Conservation (phyloP, 2,329 filamentous ascomycete species). For the Tolypocladium ophioglossoides region DNA sequence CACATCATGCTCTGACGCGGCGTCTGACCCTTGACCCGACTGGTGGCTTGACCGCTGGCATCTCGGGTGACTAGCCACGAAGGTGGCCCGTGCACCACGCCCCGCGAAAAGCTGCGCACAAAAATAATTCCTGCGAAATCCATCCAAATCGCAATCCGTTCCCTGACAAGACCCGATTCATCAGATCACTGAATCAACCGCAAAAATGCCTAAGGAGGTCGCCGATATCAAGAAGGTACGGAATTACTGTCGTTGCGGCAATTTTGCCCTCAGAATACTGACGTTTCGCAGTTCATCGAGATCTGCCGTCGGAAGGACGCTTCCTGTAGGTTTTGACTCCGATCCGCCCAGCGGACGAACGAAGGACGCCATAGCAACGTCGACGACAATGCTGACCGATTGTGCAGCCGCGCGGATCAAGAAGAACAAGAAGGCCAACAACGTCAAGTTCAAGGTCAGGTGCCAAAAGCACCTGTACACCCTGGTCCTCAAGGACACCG, state of each 20-base stretch:
- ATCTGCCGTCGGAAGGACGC: slow-evolving; percentile 99
- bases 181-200: slow-evolving; percentile 29
- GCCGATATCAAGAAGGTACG: slow-evolving; percentile 85
- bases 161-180: slow-evolving; percentile 8
- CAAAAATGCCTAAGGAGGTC: slow-evolving; percentile 96
- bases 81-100: slow-evolving; percentile 11
- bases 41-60: background rate
- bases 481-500: slow-evolving; percentile 93
- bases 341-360: background rate
- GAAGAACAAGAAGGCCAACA: slow-evolving; percentile 82
- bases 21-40: background rate
- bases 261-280: slow-evolving; percentile 11
- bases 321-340: slow-evolving; percentile 65
- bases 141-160: slow-evolving; percentile 5
- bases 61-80: slow-evolving; percentile 1
- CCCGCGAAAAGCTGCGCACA: slow-evolving; percentile 16
- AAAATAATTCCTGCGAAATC: slow-evolving; percentile 15
- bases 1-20: background rate
- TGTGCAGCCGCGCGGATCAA: slow-evolving; percentile 75
- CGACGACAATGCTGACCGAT: slow-evolving; percentile 17
- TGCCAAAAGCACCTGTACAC: slow-evolving; percentile 96
- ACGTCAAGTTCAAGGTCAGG: slow-evolving; percentile 99
- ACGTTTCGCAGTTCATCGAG: slow-evolving; percentile 79
- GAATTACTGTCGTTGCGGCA: background rate
- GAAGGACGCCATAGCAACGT: background rate